Percentiles rank a stretch among this genome's conserved stretches.
Evolutionary conservation across 2,329 filamentous ascomycete species (phyloP).

Genomic region (Colletotrichum truncatum): DNA sequence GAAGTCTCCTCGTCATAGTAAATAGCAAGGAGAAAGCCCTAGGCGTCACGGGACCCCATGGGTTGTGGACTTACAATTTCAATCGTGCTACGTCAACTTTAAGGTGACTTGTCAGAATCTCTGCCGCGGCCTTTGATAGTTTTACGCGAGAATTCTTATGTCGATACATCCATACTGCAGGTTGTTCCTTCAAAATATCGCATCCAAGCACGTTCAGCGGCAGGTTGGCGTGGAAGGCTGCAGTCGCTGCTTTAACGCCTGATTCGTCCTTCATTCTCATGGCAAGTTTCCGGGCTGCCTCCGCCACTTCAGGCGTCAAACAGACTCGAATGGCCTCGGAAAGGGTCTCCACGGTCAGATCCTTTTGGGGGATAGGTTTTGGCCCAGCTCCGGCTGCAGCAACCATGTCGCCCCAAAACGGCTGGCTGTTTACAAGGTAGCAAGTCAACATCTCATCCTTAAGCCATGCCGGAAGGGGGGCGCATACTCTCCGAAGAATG

Average conservation of each 20-base stretch:
- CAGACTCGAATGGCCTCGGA: conserved; percentile 46
- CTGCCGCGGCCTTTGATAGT: conserved; percentile 61
- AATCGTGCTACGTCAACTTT: conserved; percentile 51
- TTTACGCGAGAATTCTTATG: conserved; percentile 46
- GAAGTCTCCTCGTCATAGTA: too few species aligned
- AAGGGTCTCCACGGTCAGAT: conserved; percentile 44
- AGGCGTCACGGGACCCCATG: too few species aligned
- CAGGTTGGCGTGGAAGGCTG: conserved; percentile 50
- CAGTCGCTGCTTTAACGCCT: conserved; percentile 48
- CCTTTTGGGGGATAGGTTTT: conserved; percentile 45
- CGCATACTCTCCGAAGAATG: conserved; percentile 56
- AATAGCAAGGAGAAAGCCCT: too few species aligned
- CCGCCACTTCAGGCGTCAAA: conserved; percentile 39
- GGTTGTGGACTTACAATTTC: background rate
- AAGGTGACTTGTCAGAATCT: conserved; percentile 59
- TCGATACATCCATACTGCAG: conserved; percentile 62
- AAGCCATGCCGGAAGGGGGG: too few species aligned
- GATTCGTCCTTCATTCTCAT: conserved; percentile 44
- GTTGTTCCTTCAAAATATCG: conserved; percentile 49
- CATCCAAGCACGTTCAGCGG: conserved; percentile 45
- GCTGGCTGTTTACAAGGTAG: conserved; percentile 38
- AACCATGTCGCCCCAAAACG: conserved; percentile 55
- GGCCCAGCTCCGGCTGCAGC: conserved; percentile 50
- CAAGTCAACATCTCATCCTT: background rate
- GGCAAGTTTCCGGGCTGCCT: conserved; percentile 42